phyloP scores from a whole-genome alignment of 2,329 filamentous ascomycete genomes.

The Apiospora aurea region DNA sequence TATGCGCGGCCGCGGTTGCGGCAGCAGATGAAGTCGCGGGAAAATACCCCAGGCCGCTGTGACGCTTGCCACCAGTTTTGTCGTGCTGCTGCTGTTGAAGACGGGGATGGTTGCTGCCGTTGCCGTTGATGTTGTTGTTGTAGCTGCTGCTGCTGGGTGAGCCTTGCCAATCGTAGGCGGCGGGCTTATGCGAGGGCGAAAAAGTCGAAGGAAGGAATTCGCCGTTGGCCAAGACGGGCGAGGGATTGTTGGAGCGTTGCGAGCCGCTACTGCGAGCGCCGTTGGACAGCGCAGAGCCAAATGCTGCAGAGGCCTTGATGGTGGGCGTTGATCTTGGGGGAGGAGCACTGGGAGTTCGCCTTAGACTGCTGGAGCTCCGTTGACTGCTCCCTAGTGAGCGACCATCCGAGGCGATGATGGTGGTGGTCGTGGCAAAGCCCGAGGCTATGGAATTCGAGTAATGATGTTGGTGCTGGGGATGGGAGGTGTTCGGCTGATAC shows the following conservation, averaged over 20 bases:
- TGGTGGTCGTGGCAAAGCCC: constrained; percentile 43
- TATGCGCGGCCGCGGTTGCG: constrained; percentile 25
- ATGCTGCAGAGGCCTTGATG: constrained; percentile 44
- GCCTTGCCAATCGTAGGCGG: constrained; percentile 39
- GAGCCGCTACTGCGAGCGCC: constrained; percentile 37
- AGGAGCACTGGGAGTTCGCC: constrained; percentile 67
- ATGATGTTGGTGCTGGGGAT: constrained; percentile 49
- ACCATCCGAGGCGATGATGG: constrained; percentile 20
- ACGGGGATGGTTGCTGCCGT: constrained; percentile 25
- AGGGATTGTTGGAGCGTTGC: constrained; percentile 51
- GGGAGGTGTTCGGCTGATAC: constrained; percentile 20
- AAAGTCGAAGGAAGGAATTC: constrained; percentile 53
- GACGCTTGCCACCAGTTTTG: neutral
- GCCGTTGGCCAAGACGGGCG: constrained; percentile 53
- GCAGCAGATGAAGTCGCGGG: constrained; percentile 13
- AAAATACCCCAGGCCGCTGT: constrained; percentile 14
- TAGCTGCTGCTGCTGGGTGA: constrained; percentile 38
- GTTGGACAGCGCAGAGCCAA: constrained; percentile 45
- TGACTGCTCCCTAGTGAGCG: constrained; percentile 61
- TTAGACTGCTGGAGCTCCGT: constrained; percentile 69
- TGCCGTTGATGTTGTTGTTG: constrained; percentile 18
- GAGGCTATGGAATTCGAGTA: constrained; percentile 54
- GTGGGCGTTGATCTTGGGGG: constrained; percentile 41
- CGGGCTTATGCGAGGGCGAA: constrained; percentile 39
- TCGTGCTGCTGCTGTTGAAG: neutral